A percentile compares a stretch with the other conserved stretches of the same genome.
Evolutionary conservation across 345 rosid genomes (phyloP).

Genomic region (Firmiana major): DNA sequence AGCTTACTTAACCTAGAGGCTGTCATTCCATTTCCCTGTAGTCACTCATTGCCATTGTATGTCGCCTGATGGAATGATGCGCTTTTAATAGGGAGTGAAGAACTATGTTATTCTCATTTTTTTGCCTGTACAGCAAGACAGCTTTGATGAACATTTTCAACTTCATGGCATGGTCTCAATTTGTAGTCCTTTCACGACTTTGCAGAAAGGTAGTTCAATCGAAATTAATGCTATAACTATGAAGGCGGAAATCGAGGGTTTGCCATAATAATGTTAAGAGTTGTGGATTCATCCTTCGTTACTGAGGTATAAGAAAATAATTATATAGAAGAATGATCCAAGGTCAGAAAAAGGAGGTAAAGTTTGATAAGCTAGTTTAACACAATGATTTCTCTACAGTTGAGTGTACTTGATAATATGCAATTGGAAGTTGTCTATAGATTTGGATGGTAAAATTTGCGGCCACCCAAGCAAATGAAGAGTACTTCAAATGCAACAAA

Average conservation of each 20-base stretch:
- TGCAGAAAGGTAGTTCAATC: neutral
- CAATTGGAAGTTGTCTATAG: too few relatives aligned
- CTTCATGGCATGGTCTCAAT: too few relatives aligned
- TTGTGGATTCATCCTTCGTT: neutral
- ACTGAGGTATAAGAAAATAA: neutral
- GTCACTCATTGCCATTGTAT: too few relatives aligned
- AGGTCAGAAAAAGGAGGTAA: neutral
- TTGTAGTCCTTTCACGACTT: neutral
- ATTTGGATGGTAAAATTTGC: too few relatives aligned
- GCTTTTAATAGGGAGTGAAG: neutral
- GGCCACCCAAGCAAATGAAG: too few relatives aligned
- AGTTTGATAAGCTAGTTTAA: too few relatives aligned
- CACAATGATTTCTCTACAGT: too few relatives aligned
- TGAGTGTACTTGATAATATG: too few relatives aligned
- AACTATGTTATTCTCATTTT: neutral
- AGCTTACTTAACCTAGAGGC: neutral
- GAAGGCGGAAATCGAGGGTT: neutral
- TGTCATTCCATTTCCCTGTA: too few relatives aligned
- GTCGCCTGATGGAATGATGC: neutral
- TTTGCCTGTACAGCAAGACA: too few relatives aligned
- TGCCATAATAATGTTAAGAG: neutral
- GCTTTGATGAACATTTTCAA: too few relatives aligned
- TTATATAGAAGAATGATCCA: neutral
- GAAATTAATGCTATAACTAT: neutral
- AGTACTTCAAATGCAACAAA: too few relatives aligned